Conservation (phyloP, 306 rosid species). For the Fagus sylvatica region DNA sequence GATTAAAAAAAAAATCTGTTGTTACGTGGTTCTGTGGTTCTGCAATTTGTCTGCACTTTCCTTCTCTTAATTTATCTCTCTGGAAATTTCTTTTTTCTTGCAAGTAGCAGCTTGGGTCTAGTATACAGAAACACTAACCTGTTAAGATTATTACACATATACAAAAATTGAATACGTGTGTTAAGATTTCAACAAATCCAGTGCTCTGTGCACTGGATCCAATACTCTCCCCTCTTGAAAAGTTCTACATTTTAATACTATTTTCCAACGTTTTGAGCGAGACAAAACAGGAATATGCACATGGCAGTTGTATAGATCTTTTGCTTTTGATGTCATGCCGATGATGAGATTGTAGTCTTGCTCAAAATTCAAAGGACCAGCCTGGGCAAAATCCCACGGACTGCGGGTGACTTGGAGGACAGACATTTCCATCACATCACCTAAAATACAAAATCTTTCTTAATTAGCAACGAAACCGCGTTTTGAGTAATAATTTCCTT, state of each 20-base stretch:
- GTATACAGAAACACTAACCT: no score
- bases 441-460: slow-evolving; percentile 17
- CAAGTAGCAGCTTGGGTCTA: no score
- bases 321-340: neutral
- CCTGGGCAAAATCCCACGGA: slow-evolving; percentile 27
- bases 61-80: neutral
- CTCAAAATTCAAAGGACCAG: slow-evolving; percentile 23
- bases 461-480: slow-evolving; percentile 52
- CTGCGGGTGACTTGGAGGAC: slow-evolving; percentile 11
- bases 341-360: slow-evolving; percentile 2
- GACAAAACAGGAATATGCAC: slow-evolving; percentile 39
- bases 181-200: no score
- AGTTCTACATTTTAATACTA: no score
- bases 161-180: no score
- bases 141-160: no score
- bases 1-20: no score
- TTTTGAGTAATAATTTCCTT: slow-evolving; percentile 18
- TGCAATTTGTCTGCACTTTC: neutral
- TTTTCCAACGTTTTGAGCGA: slow-evolving; percentile 9
- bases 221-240: neutral
- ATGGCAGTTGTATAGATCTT: slow-evolving; percentile 30
- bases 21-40: no score
- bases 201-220: no score
- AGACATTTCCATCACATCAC: slow-evolving; percentile 36
- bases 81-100: neutral